These are phyloP conservation scores for Nicotiana paniculata DNA, from an alignment of 257 asterid species.

Conservation along the genomic window DNA sequence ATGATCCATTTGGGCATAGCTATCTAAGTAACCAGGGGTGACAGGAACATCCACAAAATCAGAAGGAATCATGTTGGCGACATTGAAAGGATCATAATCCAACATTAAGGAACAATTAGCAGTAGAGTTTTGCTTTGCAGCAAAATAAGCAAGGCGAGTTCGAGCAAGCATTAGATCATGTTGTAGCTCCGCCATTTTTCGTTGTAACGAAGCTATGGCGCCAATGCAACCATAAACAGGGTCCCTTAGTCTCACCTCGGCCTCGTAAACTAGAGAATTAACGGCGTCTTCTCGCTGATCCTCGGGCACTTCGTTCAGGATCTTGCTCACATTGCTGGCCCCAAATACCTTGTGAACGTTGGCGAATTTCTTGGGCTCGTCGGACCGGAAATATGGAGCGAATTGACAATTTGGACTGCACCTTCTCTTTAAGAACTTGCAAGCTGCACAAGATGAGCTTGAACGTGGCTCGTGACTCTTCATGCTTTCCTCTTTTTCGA, in stretches of 20 bases:
- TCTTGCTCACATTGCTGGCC: constrained; percentile 80
- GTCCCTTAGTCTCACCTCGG: constrained; percentile 62
- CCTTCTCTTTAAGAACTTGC: constrained; percentile 70
- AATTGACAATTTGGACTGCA: constrained; percentile 58
- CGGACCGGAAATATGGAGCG: constrained; percentile 66
- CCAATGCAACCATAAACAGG: constrained; percentile 87
- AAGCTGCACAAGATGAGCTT: constrained; percentile 73
- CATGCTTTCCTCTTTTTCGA: constrained; percentile 19
- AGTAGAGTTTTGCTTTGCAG: constrained; percentile 5
- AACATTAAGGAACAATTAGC: background rate
- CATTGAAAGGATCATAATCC: constrained; percentile 14
- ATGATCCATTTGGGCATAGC: constrained; percentile 33
- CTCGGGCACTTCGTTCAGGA: constrained; percentile 68
- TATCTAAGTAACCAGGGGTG: constrained; percentile 17
- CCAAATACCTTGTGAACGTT: constrained; percentile 84
- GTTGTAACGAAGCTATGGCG: constrained; percentile 71
- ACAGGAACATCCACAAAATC: constrained; percentile 17
- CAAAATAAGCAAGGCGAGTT: constrained; percentile 50
- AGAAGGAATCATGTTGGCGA: constrained; percentile 5
- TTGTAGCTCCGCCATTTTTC: constrained; percentile 60
- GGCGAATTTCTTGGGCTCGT: constrained; percentile 64
- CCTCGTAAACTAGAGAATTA: constrained; percentile 63
- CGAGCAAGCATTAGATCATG: constrained; percentile 60
- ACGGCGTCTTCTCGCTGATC: constrained; percentile 66
- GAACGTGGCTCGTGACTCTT: constrained; percentile 70